Base-by-base conservation (phyloP, 2,329 filamentous ascomycete species). In the Gliomastix tumulicola region DNA sequence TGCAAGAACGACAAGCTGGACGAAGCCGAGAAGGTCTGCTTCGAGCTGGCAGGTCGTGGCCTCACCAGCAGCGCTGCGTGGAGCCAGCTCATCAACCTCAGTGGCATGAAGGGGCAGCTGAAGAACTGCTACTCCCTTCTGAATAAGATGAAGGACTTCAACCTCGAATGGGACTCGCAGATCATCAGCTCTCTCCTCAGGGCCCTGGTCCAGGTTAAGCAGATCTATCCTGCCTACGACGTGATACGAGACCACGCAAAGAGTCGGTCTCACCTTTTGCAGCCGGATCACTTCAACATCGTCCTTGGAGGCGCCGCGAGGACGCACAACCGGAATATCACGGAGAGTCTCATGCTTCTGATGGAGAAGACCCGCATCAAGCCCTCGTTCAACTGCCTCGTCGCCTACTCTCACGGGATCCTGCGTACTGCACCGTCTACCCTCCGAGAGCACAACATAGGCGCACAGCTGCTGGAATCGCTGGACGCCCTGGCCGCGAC, bases 61-160 rank as follows among this genome's bases (percentile, higher is more conserved):
- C 69, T 76, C 2, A 63, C 69, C 3, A 60, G 57, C 17, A 79
- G 79, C 3, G 65, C 69, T 21, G 76, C 88, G 51, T 96, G 86
- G 85, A 95, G 96, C 51, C 69, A 77, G 36, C 61, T 96, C 21
- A 64, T 96, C 5, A 69, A 73, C 38, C 76, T 82, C 41, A 73
- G 88, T 54, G 85, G 84, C 7, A 63, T 76, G 38, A 69, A 74
- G 7, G 74, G 82, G 38, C 65, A 70, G 36, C 54, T 77, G 7
- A 53, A 51, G n/a, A 60, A 60, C 33, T 62, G 74, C 36, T 69
- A 76, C 46, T 61, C 58, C 5, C 39, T 75, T 7, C 57, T 77
- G 17, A 55, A 60, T 23, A 42, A 50, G 23, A 79, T 79, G 75
- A 64, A 61, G 17, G 54, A 62, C 11, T 53, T 59, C 27, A 49